Conservation (phyloP, 805 yeast genomes). For the Wickerhamiella australiensis region DNA sequence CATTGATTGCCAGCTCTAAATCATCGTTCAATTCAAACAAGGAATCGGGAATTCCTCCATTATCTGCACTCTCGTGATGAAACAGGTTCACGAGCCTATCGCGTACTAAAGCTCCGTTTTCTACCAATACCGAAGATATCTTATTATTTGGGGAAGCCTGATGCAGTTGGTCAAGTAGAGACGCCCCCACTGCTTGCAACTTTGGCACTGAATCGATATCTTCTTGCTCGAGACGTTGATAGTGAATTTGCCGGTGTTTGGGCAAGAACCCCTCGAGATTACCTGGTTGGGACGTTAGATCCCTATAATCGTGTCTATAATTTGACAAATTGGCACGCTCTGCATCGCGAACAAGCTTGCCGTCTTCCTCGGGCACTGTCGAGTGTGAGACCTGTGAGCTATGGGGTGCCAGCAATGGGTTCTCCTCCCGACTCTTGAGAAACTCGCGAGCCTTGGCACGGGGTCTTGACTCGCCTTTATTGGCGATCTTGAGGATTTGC, state of each 20-base stretch:
- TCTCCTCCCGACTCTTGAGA: neutral
- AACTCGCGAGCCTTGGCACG: constrained; percentile 8
- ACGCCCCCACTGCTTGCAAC: neutral
- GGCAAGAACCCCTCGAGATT: constrained; percentile 7
- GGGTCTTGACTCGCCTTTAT: constrained; percentile 9
- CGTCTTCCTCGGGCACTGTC: neutral
- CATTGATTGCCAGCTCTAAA: neutral
- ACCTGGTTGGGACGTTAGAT: neutral
- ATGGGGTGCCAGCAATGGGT: neutral
- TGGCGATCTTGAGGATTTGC: neutral
- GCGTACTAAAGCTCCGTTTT: constrained; percentile 2
- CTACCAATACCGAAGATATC: neutral
- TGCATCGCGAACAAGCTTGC: neutral
- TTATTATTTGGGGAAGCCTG: neutral
- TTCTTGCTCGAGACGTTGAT: neutral
- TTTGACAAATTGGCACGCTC: neutral
- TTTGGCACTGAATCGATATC: constrained; percentile 4
- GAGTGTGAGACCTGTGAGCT: neutral
- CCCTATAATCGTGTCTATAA: neutral
- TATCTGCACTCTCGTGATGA: neutral
- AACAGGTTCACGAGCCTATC: constrained; percentile 2
- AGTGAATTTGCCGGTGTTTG: neutral
- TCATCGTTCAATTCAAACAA: constrained; percentile 5
- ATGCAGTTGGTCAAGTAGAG: constrained; percentile 4
- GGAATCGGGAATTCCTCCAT: constrained; percentile 4